Conservation (phyloP, 2,329 filamentous ascomycete species). For the Aurifilum marmelostoma region DNA sequence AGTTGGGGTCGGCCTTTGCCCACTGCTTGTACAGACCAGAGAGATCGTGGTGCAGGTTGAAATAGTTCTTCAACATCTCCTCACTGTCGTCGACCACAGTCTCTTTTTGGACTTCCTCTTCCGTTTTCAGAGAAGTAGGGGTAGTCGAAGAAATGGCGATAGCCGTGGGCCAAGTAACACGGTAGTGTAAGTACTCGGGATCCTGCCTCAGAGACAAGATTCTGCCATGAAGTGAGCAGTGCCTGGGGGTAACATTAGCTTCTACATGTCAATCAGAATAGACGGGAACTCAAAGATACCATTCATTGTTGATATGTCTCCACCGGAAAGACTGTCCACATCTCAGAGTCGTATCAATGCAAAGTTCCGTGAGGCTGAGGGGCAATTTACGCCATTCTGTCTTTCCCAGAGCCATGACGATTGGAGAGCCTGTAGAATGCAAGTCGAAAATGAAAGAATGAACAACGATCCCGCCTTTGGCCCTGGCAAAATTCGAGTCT, state of each 20-base stretch:
- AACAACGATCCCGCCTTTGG: neutral
- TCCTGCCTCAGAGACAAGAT: slow-evolving; percentile 88
- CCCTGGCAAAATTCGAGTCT: too few relatives aligned
- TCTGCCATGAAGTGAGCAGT: slow-evolving; percentile 82
- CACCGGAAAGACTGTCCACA: slow-evolving; percentile 98
- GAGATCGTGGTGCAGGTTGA: slow-evolving; percentile 82
- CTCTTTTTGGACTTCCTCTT: neutral
- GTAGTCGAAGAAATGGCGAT: slow-evolving; percentile 41
- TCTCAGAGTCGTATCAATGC: slow-evolving; percentile 89
- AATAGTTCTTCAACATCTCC: slow-evolving; percentile 77
- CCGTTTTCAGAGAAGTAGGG: slow-evolving; percentile 37
- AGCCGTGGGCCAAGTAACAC: slow-evolving; percentile 61
- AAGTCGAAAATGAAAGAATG: neutral
- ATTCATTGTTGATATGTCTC: slow-evolving; percentile 83
- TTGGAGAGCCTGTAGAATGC: neutral
- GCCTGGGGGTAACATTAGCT: slow-evolving; percentile 48
- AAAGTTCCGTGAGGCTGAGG: slow-evolving; percentile 80
- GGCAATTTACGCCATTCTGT: slow-evolving; percentile 88
- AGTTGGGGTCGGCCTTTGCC: slow-evolving; percentile 78
- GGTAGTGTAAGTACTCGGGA: slow-evolving; percentile 76
- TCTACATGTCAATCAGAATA: slow-evolving; percentile 7
- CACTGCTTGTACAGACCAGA: slow-evolving; percentile 80
- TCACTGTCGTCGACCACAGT: slow-evolving; percentile 66
- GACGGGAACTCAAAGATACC: slow-evolving; percentile 53
- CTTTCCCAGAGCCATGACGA: slow-evolving; percentile 43